Percentiles rank a stretch among this genome's conserved stretches.
These are phyloP conservation scores for Plasmodium sp. DNA, from an alignment of 169 alveolate genomes.

Conservation along the genomic window DNA sequence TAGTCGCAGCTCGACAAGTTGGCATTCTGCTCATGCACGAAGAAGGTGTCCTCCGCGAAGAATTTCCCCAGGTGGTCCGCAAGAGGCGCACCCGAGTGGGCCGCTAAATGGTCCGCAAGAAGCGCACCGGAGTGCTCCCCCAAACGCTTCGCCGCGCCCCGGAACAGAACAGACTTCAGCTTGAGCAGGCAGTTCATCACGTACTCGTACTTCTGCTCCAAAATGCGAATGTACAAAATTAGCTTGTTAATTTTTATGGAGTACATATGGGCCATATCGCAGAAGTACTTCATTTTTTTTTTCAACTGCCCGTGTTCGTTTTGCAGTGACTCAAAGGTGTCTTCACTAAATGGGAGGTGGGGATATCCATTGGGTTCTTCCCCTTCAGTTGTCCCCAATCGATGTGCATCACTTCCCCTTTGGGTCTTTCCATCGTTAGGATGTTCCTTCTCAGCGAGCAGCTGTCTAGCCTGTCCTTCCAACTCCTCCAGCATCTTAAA, in stretches of 20 bases:
- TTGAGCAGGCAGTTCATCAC: constrained; percentile 35
- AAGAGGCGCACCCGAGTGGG: background rate
- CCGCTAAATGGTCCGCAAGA: background rate
- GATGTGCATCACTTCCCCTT: background rate
- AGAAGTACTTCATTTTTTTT: constrained; percentile 20
- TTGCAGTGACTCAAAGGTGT: constrained; percentile 11
- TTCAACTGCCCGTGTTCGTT: background rate
- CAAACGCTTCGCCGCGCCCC: background rate
- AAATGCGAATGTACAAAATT: constrained; percentile 5
- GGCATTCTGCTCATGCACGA: constrained; percentile 12
- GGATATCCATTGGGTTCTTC: background rate
- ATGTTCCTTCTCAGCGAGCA: background rate
- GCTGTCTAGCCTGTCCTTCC: constrained; percentile 2
- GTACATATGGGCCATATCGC: constrained; percentile 13
- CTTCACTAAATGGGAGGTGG: background rate
- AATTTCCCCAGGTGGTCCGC: background rate
- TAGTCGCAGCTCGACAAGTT: background rate
- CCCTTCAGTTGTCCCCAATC: background rate
- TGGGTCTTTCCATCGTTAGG: background rate
- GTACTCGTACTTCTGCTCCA: constrained; percentile 21
- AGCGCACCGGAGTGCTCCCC: background rate
- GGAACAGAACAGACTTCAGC: constrained; percentile 5
- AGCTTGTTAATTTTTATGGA: constrained; percentile 12
- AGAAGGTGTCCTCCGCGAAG: constrained; percentile 26
- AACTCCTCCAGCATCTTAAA: constrained; percentile 8